Conservation (phyloP, 2,329 filamentous ascomycete species). For the Aureobasidium mangrovei region DNA sequence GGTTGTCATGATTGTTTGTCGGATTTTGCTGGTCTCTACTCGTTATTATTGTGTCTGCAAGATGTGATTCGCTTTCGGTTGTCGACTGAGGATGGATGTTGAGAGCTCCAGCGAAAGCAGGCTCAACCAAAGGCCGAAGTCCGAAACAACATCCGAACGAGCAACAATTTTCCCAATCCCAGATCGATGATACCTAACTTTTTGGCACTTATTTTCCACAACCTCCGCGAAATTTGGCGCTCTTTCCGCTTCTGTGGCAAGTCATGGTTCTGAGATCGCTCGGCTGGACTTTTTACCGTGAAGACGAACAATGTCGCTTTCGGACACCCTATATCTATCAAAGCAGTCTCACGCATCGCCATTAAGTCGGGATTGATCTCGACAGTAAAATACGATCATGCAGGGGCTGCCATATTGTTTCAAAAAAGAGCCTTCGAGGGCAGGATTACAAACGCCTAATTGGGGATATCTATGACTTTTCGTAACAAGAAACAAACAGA, state of each 20-base stretch:
- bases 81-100: neutral
- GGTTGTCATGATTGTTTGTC: neutral
- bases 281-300: too few relatives aligned
- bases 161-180: neutral
- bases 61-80: too few relatives aligned
- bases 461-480: conserved; percentile 14
- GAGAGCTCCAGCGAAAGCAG: neutral
- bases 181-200: too few relatives aligned
- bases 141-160: neutral
- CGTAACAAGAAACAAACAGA: conserved; percentile 13
- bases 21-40: neutral
- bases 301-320: too few relatives aligned
- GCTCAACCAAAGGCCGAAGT: neutral
- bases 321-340: neutral
- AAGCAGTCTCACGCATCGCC: neutral
- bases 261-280: too few relatives aligned
- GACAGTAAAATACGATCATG: neutral
- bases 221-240: too few relatives aligned
- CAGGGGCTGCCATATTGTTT: neutral
- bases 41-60: too few relatives aligned
- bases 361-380: neutral
- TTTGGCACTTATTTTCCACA: too few relatives aligned
- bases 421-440: conserved; percentile 5
- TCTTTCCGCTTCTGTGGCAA: too few relatives aligned
- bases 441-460: conserved; percentile 11